These are phyloP conservation scores for Coelastrella sp. DNA, from an alignment of 139 green algal genomes.

Conservation along the genomic window DNA sequence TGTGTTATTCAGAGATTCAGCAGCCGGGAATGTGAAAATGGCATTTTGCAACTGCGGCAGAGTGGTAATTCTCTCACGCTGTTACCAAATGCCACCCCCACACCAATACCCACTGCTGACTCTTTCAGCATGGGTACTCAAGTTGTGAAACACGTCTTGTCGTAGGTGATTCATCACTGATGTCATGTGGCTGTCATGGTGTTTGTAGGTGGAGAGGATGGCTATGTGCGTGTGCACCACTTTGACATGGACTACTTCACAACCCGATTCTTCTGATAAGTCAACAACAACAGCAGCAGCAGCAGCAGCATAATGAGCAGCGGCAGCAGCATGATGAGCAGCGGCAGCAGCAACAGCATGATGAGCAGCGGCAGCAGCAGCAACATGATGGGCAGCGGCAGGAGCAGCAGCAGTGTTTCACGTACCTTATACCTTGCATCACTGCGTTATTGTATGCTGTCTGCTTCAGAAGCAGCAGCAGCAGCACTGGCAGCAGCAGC, in stretches of 20 bases:
- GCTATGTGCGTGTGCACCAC: slow-evolving; percentile 97
- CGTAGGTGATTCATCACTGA: too few species aligned
- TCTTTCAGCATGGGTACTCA: too few species aligned
- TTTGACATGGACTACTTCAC: slow-evolving; percentile 84
- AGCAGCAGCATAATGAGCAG: not conserved
- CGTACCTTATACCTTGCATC: too few species aligned
- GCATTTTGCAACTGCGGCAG: too few species aligned
- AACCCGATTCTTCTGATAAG: slow-evolving; percentile 63
- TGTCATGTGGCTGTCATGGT: not conserved
- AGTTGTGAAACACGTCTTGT: too few species aligned
- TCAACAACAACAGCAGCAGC: not conserved
- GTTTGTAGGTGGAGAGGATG: slow-evolving; percentile 83
- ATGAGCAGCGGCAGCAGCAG: not conserved
- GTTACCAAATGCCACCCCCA: too few species aligned
- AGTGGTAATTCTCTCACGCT: too few species aligned
- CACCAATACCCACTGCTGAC: too few species aligned
- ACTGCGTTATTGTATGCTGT: too few species aligned
- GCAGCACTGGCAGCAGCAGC: not conserved
- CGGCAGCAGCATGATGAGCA: not conserved
- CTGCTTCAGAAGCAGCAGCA: not conserved
- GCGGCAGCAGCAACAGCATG: not conserved
- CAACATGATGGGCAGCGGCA: not conserved
- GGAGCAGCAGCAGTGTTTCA: not conserved
- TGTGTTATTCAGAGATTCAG: too few species aligned
- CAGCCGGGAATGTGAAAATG: too few species aligned